phyloP scores from a whole-genome alignment of 2,329 filamentous ascomycete species.

The Mycosphaerella sp. region DNA sequence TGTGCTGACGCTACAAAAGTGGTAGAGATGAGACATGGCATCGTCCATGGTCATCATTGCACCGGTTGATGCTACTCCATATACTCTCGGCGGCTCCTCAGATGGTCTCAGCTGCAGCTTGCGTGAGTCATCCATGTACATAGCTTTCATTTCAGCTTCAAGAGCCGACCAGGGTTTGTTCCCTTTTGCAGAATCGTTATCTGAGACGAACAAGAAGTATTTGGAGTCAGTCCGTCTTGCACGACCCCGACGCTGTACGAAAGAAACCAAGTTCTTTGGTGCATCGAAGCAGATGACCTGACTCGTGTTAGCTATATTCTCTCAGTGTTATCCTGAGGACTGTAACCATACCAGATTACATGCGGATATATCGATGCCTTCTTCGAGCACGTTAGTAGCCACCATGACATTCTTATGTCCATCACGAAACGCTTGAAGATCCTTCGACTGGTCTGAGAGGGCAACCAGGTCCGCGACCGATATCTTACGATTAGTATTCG shows the following conservation, averaged over 20 bases:
- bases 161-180: conserved; percentile 55
- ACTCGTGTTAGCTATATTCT: not conserved
- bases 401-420: conserved; percentile 53
- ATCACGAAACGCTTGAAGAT: conserved; percentile 48
- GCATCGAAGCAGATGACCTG: conserved; percentile 55
- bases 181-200: conserved; percentile 31
- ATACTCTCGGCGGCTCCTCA: conserved; percentile 37
- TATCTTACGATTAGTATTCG: conserved; percentile 37
- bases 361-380: conserved; percentile 56
- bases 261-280: conserved; percentile 57
- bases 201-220: conserved; percentile 44
- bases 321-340: not conserved
- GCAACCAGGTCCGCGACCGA: conserved; percentile 47
- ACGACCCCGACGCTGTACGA: conserved; percentile 58
- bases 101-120: conserved; percentile 36
- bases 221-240: conserved; percentile 53
- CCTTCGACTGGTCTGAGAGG: conserved; percentile 43
- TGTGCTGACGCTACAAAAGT: conserved; percentile 62
- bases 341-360: conserved; percentile 47
- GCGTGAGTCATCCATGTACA: conserved; percentile 60
- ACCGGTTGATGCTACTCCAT: conserved; percentile 44
- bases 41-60: conserved; percentile 67
- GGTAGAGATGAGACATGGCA: conserved; percentile 67
- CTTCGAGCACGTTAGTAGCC: conserved; percentile 53
- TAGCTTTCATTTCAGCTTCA: conserved; percentile 65